Percentiles rank a stretch among this genome's conserved stretches.
Evolutionary conservation across 1,139 yeast genomes (phyloP).

Genomic region (Schizosaccharomyces versatilis): DNA sequence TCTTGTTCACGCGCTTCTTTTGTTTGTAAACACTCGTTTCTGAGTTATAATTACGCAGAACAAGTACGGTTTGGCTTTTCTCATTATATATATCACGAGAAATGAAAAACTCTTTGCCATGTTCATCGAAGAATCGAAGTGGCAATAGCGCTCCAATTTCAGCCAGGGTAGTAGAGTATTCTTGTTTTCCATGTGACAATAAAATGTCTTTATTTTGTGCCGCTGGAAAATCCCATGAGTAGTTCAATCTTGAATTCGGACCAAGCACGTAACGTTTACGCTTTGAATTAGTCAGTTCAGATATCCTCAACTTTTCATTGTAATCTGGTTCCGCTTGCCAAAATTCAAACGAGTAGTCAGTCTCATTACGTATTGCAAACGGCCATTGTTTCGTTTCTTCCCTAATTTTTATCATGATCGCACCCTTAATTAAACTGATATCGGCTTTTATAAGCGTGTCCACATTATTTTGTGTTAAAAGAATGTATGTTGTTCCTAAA

Average conservation of each 20-base stretch:
- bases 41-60: background rate
- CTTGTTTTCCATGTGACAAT: background rate
- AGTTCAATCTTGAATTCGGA: conserved; percentile 86
- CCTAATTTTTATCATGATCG: conserved; percentile 52
- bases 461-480: conserved; percentile 41
- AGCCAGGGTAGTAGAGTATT: background rate
- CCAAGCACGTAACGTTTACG: conserved; percentile 40
- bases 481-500: conserved; percentile 58
- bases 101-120: background rate
- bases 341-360: conserved; percentile 59
- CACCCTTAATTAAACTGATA: conserved; percentile 53
- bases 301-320: background rate
- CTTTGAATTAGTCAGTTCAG: background rate
- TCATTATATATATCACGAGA: background rate
- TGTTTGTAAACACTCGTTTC: background rate
- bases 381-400: conserved; percentile 79
- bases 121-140: background rate
- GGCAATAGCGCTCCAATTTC: background rate
- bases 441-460: conserved; percentile 54
- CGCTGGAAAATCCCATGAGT: conserved; percentile 93
- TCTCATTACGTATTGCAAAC: conserved; percentile 68
- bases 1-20: background rate
- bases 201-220: conserved; percentile 51
- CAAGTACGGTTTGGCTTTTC: background rate
- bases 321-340: conserved; percentile 33